phyloP scores from a whole-genome alignment of 257 asterid species.

The Haberlea rhodopensis region DNA sequence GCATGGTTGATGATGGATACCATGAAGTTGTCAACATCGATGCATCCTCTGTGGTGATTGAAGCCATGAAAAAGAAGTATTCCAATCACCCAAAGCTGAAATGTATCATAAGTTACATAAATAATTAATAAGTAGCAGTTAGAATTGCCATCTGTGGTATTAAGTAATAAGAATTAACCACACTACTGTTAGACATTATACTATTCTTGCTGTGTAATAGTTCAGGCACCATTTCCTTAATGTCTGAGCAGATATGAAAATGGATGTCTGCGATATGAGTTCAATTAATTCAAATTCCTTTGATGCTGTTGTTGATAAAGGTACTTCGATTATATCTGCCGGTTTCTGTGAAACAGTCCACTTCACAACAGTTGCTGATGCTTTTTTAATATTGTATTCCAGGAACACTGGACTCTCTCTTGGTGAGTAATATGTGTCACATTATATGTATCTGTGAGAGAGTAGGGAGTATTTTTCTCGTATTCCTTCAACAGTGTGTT shows the following conservation, averaged over 20 bases:
- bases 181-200: background rate
- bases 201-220: constrained; percentile 1
- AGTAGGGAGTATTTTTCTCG: background rate
- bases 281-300: constrained; percentile 48
- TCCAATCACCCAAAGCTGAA: constrained; percentile 47
- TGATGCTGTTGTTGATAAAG: constrained; percentile 69
- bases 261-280: constrained; percentile 74
- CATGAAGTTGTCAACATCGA: constrained; percentile 55
- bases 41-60: constrained; percentile 66
- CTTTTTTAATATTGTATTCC: constrained; percentile 34
- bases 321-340: constrained; percentile 29
- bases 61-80: constrained; percentile 68
- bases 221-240: constrained; percentile 34
- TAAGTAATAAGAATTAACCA: background rate
- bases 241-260: constrained; percentile 47
- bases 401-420: constrained; percentile 79
- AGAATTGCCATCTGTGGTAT: constrained; percentile 12
- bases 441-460: constrained; percentile 8
- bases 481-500: background rate
- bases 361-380: constrained; percentile 36
- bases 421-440: constrained; percentile 46
- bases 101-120: constrained; percentile 43
- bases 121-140: constrained; percentile 6
- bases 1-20: constrained; percentile 69
- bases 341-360: constrained; percentile 4